A percentile compares a stretch with the other conserved stretches of the same genome.
Conservation (phyloP, 495 filamentous ascomycete genomes). For the Rhypophila decipiens region DNA sequence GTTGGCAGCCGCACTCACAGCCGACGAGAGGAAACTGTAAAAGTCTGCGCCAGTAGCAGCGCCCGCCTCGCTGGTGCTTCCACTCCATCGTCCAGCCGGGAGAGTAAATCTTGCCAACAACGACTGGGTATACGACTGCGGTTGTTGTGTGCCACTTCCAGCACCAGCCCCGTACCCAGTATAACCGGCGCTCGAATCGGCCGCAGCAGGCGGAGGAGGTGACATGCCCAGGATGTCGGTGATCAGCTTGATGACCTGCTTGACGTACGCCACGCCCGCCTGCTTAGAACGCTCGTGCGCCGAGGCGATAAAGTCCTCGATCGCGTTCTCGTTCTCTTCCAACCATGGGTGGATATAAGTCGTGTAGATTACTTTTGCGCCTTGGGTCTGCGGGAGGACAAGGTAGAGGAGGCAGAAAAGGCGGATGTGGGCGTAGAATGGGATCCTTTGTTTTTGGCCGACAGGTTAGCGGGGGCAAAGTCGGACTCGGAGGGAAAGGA, state of each 20-base stretch:
- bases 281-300: slow-evolving; percentile 73
- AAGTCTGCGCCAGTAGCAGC: slow-evolving; percentile 50
- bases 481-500: background rate
- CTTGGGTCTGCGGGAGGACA: slow-evolving; percentile 93
- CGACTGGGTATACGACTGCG: slow-evolving; percentile 69
- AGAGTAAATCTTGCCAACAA: slow-evolving; percentile 82
- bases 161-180: no score
- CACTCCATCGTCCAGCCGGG: slow-evolving; percentile 47
- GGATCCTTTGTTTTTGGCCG: slow-evolving; percentile 51
- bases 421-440: slow-evolving; percentile 92
- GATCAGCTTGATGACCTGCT: slow-evolving; percentile 66
- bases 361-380: slow-evolving; percentile 78
- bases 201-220: slow-evolving; percentile 39
- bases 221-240: slow-evolving; percentile 66
- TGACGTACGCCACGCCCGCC: slow-evolving; percentile 75
- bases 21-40: slow-evolving; percentile 69
- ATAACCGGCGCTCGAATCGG: slow-evolving; percentile 25
- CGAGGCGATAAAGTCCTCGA: slow-evolving; percentile 81
- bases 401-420: slow-evolving; percentile 87
- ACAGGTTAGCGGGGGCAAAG: background rate
- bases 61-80: slow-evolving; percentile 13
- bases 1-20: slow-evolving; percentile 42
- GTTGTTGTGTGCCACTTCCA: no score
- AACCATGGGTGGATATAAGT: slow-evolving; percentile 84
- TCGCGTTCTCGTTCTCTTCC: slow-evolving; percentile 75